Conservation (phyloP, 371 early-diverging fungal species). For the Apophysomyces variabilis region DNA sequence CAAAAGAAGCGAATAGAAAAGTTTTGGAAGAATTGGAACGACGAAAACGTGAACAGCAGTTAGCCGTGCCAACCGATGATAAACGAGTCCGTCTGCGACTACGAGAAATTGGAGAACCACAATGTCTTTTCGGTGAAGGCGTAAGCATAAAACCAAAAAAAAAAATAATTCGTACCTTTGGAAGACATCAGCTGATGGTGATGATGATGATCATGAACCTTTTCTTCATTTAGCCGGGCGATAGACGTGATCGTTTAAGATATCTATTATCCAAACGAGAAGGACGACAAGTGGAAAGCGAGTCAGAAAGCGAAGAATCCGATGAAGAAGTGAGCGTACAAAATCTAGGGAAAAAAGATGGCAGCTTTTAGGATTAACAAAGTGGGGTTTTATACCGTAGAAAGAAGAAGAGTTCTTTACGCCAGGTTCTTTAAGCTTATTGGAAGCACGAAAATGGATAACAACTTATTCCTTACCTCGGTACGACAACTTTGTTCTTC, state of each 20-base stretch:
- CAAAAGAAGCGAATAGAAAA: constrained; percentile 71
- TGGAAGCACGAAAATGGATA: constrained; percentile 75
- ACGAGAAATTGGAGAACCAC: constrained; percentile 82
- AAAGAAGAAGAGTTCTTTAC: constrained; percentile 88
- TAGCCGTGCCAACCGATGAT: constrained; percentile 96
- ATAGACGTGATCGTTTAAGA: constrained; percentile 86
- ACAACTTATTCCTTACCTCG: constrained; percentile 79
- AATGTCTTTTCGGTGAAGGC: constrained; percentile 93
- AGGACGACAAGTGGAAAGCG: constrained; percentile 48
- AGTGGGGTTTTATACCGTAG: constrained; percentile 13
- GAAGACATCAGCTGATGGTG: no score
- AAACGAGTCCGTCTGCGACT: constrained; percentile 74
- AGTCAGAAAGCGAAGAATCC: constrained; percentile 53
- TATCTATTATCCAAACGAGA: constrained; percentile 68
- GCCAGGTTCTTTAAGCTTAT: constrained; percentile 71
- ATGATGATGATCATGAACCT: no score
- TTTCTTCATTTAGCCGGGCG: constrained; percentile 68
- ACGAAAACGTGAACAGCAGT: constrained; percentile 72
- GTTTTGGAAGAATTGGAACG: constrained; percentile 87
- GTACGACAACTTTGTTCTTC: constrained; percentile 38
- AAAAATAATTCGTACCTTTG: neutral
- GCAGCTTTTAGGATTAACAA: neutral
- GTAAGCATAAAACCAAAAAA: constrained; percentile 50
- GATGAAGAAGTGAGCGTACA: constrained; percentile 36
- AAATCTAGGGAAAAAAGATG: neutral